Evolutionary conservation across 139 green algal genomes (phyloP).

Genomic region (Microglena sp.): DNA sequence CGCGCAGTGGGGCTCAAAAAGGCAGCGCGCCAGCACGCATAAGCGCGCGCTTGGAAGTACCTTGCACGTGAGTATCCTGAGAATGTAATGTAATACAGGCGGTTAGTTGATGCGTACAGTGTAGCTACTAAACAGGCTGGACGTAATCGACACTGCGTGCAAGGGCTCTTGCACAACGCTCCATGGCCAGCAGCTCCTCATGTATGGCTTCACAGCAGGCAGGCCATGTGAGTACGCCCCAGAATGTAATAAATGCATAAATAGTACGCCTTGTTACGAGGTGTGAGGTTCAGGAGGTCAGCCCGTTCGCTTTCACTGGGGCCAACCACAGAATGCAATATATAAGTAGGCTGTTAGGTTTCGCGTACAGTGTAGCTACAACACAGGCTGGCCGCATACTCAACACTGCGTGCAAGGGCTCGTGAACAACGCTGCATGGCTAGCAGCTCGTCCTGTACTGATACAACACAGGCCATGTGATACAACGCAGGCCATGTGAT

Average conservation of each 20-base stretch:
- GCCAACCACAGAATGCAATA: too few relatives aligned
- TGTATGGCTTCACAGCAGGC: not conserved
- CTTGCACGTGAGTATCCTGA: not conserved
- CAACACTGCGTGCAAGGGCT: constrained; percentile 75
- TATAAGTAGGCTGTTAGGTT: not conserved
- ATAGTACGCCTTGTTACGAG: too few relatives aligned
- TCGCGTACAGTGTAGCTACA: too few relatives aligned
- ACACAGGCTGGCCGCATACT: too few relatives aligned
- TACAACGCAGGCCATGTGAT: too few relatives aligned
- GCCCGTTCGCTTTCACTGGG: too few relatives aligned
- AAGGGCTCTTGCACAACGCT: constrained; percentile 27
- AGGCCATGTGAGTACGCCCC: not conserved
- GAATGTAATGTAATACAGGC: not conserved
- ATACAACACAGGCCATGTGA: not conserved
- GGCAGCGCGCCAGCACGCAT: too few relatives aligned
- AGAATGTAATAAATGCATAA: not conserved
- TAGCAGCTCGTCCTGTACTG: constrained; percentile 30
- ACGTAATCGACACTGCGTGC: constrained; percentile 85
- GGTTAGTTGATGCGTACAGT: not conserved
- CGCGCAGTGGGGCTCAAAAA: too few relatives aligned
- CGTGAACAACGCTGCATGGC: constrained; percentile 81
- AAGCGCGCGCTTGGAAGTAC: too few relatives aligned
- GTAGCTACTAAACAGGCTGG: too few relatives aligned
- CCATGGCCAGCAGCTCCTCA: not conserved
- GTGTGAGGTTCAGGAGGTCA: too few relatives aligned